Evolutionary conservation across 768 basidiomycete species (phyloP).

Genomic region (Mycena leptocephala): DNA sequence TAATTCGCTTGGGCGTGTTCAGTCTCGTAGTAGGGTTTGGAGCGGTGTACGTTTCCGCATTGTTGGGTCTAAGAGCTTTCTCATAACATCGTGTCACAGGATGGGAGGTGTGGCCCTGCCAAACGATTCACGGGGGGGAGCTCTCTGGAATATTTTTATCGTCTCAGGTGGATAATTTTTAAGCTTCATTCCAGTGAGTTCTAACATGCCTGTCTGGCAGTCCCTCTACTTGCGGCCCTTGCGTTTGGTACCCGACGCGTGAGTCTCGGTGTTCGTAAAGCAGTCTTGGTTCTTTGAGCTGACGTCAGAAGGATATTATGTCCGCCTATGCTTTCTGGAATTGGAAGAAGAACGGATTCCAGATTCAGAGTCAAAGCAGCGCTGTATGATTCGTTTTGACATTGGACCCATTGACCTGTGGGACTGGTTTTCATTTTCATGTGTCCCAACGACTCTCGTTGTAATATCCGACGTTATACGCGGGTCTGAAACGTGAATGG

Average conservation of each 20-base stretch:
- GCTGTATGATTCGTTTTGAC: background rate
- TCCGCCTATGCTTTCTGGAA: constrained; percentile 24
- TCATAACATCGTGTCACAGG: background rate
- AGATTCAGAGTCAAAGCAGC: background rate
- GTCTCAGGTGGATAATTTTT: background rate
- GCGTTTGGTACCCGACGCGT: constrained; percentile 24
- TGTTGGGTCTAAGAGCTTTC: background rate
- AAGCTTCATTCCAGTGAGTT: background rate
- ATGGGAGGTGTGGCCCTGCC: constrained; percentile 15
- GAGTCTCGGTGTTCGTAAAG: background rate
- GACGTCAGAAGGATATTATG: constrained; percentile 13
- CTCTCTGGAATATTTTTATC: constrained; percentile 8
- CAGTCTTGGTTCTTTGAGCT: background rate
- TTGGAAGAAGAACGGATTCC: background rate
- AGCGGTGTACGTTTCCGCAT: background rate
- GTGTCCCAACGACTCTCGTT: too few relatives aligned
- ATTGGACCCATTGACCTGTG: too few relatives aligned
- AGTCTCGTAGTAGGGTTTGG: constrained; percentile 11
- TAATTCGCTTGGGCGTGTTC: constrained; percentile 24
- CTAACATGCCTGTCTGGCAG: background rate
- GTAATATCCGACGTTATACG: too few relatives aligned
- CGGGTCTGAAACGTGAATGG: too few relatives aligned
- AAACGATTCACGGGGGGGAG: background rate
- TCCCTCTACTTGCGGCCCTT: constrained; percentile 14
- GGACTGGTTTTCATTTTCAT: too few relatives aligned